phyloP scores from a whole-genome alignment of 805 yeast species.

The Maudiozyma turicensis region DNA sequence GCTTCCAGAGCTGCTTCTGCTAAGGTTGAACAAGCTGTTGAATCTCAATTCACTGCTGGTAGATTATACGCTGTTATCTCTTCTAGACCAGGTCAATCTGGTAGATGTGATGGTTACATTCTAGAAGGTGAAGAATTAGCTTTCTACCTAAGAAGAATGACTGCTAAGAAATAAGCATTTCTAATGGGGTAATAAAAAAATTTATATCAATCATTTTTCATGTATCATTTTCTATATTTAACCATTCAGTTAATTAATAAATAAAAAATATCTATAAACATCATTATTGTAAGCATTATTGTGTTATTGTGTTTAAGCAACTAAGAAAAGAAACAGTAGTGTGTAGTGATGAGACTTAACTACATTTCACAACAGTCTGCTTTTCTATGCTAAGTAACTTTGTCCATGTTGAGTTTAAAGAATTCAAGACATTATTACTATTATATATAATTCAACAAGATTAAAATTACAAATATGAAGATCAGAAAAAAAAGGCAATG shows the following conservation, averaged over 20 bases:
- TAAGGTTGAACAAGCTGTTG: conserved; percentile 82
- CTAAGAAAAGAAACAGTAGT: too few species aligned
- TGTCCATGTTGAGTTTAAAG: too few species aligned
- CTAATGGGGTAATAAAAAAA: background rate
- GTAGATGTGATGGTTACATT: conserved; percentile 99
- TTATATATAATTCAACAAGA: background rate
- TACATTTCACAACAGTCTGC: too few species aligned
- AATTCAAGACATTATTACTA: too few species aligned
- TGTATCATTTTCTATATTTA: conserved; percentile 9
- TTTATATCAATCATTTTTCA: conserved; percentile 2
- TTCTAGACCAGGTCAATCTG: conserved; percentile 99
- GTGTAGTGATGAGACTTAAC: too few species aligned
- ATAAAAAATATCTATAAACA: conserved; percentile 3
- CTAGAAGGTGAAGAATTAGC: conserved; percentile 99
- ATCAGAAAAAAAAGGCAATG: conserved; percentile 43
- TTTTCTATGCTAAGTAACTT: too few species aligned
- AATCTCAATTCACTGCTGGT: conserved; percentile 97
- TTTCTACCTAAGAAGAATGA: conserved; percentile 99
- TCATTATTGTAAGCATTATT: background rate
- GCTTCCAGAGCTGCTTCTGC: conserved; percentile 85
- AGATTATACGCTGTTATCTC: conserved; percentile 97
- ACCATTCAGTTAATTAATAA: conserved; percentile 4
- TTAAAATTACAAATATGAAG: background rate
- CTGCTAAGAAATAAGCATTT: conserved; percentile 85
- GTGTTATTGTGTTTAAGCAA: too few species aligned